These are phyloP conservation scores for Santalum album DNA, from an alignment of 164 flowering plant species.

Conservation along the genomic window DNA sequence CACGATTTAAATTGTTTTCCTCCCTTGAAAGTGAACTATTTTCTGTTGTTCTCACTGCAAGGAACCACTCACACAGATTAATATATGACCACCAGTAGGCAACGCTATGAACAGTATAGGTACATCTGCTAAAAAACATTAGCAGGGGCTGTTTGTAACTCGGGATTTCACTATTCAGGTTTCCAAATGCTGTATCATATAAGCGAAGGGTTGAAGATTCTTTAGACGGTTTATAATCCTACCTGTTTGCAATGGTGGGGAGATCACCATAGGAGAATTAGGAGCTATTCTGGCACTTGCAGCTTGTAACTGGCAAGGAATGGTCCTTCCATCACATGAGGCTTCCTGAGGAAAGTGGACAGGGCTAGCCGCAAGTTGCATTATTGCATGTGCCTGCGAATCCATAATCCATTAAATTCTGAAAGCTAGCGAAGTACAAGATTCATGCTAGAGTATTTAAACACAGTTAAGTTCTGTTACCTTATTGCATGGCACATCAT, in stretches of 20 bases:
- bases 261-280: neutral
- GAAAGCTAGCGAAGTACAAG: neutral
- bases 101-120: too few species aligned
- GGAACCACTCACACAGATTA: neutral
- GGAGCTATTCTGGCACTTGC: conserved; percentile 9
- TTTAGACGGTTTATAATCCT: too few species aligned
- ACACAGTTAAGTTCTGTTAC: neutral
- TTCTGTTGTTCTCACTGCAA: neutral
- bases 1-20: neutral
- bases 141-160: too few species aligned
- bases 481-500: neutral
- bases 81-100: too few species aligned
- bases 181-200: too few species aligned
- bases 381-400: neutral
- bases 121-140: too few species aligned
- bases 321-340: neutral
- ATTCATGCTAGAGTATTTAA: neutral
- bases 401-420: neutral
- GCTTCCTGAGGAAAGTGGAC: neutral
- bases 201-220: too few species aligned
- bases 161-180: too few species aligned
- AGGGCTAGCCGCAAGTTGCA: conserved; percentile 1
- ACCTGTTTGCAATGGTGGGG: neutral
- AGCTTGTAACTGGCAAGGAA: neutral
- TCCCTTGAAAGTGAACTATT: neutral